phyloP scores from a whole-genome alignment of 2,329 filamentous ascomycete genomes.

The Stagonosporopsis vannaccii region DNA sequence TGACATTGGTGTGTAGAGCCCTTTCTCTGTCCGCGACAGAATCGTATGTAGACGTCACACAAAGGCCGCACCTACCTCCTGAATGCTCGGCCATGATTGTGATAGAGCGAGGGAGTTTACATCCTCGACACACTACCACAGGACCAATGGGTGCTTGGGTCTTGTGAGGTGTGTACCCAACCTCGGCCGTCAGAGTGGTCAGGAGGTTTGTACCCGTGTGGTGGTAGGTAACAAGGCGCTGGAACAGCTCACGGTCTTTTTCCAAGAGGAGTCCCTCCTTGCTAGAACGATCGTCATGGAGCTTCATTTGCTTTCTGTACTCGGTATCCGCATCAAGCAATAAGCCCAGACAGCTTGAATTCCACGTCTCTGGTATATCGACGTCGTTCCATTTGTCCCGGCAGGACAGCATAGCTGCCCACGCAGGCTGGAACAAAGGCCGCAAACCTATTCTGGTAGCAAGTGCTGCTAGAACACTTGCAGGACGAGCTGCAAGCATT shows the following conservation, averaged over 20 bases:
- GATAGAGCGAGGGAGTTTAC: conserved; percentile 58
- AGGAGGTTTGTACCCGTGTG: conserved; percentile 56
- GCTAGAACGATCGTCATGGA: conserved; percentile 30
- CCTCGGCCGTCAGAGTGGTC: conserved; percentile 53
- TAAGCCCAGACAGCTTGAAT: conserved; percentile 54
- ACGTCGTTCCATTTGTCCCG: conserved; percentile 57
- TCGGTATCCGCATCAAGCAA: conserved; percentile 56
- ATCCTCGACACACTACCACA: conserved; percentile 51
- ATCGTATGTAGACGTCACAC: conserved; percentile 31
- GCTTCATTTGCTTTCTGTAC: conserved; percentile 20
- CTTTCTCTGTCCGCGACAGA: conserved; percentile 31
- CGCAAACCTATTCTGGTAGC: conserved; percentile 58
- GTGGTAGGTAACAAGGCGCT: conserved; percentile 56
- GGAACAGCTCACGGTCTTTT: conserved; percentile 54
- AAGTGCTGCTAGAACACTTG: conserved; percentile 58
- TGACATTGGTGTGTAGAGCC: conserved; percentile 36
- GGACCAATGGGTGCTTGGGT: conserved; percentile 54
- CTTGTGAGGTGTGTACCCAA: conserved; percentile 59
- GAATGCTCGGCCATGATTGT: conserved; percentile 55
- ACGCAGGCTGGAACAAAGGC: conserved; percentile 52
- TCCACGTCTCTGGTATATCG: conserved; percentile 61
- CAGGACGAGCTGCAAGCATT: conserved; percentile 54
- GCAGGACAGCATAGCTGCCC: conserved; percentile 53
- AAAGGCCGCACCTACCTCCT: conserved; percentile 53
- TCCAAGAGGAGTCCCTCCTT: conserved; percentile 44